Percentiles rank a stretch among this genome's conserved stretches.
phyloP scores from a whole-genome alignment of 2,329 filamentous ascomycete genomes.

The Podosphaera xanthii region DNA sequence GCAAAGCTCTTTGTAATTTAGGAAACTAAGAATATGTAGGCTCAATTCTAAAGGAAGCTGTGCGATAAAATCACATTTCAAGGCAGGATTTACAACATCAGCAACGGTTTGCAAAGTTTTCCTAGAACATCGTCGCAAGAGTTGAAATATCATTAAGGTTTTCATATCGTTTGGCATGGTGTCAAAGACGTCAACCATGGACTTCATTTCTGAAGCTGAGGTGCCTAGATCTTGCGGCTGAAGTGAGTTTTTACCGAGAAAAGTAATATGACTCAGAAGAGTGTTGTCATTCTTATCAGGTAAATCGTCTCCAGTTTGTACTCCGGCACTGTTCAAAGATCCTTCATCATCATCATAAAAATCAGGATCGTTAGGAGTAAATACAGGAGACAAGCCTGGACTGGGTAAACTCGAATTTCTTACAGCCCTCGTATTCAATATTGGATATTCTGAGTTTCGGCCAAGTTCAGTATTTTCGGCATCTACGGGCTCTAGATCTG shows the following conservation, averaged over 20 bases:
- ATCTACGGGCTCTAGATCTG: slow-evolving; percentile 38
- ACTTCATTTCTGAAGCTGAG: slow-evolving; percentile 28
- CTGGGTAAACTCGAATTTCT: slow-evolving; percentile 88
- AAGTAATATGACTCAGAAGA: background rate
- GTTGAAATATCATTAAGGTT: slow-evolving; percentile 89
- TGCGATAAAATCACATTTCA: slow-evolving; percentile 83
- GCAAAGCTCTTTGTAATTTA: slow-evolving; percentile 70
- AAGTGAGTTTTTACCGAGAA: background rate
- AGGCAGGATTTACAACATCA: slow-evolving; percentile 71
- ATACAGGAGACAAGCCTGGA: slow-evolving; percentile 77
- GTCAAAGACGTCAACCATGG: slow-evolving; percentile 76
- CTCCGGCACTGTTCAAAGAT: slow-evolving; percentile 16
- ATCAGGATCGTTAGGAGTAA: slow-evolving; percentile 35
- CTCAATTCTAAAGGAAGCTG: slow-evolving; percentile 70
- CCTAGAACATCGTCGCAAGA: slow-evolving; percentile 69
- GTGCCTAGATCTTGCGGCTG: slow-evolving; percentile 7
- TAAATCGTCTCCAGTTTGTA: slow-evolving; percentile 13
- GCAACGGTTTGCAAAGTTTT: slow-evolving; percentile 77
- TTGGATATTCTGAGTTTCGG: slow-evolving; percentile 24
- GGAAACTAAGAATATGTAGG: slow-evolving; percentile 66
- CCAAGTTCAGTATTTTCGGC: slow-evolving; percentile 28
- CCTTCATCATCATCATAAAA: slow-evolving; percentile 21
- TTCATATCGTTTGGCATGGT: slow-evolving; percentile 80
- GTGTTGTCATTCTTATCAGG: slow-evolving; percentile 9
- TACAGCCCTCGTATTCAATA: slow-evolving; percentile 44